Evolutionary conservation across 805 yeast species (phyloP).

Genomic region (Monosporozyma aerobia): DNA sequence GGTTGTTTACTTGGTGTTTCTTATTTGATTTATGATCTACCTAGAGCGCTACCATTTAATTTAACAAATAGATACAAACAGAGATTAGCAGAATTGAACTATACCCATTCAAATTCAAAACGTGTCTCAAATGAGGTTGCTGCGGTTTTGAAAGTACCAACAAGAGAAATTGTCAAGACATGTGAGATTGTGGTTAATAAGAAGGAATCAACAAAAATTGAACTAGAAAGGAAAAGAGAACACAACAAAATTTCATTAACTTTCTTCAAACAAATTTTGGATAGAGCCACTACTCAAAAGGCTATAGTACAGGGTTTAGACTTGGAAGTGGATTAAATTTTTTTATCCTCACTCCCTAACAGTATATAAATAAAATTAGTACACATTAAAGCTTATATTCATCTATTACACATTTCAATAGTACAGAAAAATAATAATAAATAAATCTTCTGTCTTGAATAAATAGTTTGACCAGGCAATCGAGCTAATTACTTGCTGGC

Average conservation of each 20-base stretch:
- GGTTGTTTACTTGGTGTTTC: conserved; percentile 45
- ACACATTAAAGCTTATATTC: not conserved
- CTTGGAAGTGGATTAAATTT: conserved; percentile 23
- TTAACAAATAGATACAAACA: conserved; percentile 60
- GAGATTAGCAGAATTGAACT: conserved; percentile 60
- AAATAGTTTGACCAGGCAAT: not conserved
- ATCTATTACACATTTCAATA: not conserved
- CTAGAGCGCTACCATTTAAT: conserved; percentile 80
- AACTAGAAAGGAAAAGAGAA: conserved; percentile 19
- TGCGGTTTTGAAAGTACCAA: conserved; percentile 70
- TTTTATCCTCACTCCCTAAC: not conserved
- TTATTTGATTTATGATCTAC: conserved; percentile 70
- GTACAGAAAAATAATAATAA: not conserved
- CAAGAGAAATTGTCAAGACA: conserved; percentile 53
- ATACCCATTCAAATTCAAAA: conserved; percentile 66
- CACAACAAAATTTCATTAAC: conserved; percentile 19
- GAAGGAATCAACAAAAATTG: conserved; percentile 17
- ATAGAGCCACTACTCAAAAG: conserved; percentile 17
- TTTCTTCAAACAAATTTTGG: conserved; percentile 20
- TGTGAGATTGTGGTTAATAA: conserved; percentile 23
- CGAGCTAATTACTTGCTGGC: not conserved
- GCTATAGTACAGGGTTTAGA: conserved; percentile 18
- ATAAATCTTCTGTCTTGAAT: not conserved
- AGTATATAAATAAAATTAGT: not conserved
- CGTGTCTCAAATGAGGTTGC: conserved; percentile 77